phyloP scores from a whole-genome alignment of 495 filamentous ascomycete species.

The Tetracladium marchalianum region DNA sequence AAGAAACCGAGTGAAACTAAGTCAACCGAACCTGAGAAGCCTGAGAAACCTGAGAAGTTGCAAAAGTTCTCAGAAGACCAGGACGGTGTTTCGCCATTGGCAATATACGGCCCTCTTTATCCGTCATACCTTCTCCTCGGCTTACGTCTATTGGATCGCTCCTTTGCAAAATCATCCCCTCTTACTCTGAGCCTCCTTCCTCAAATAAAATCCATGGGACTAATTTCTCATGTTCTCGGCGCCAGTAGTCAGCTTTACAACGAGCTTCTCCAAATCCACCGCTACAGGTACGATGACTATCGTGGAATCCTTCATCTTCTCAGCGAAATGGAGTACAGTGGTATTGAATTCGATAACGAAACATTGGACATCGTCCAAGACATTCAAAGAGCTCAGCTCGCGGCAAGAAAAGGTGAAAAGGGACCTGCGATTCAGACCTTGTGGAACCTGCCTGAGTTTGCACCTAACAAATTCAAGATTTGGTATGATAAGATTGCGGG shows the following conservation, averaged over 20 bases:
- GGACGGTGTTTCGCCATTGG: constrained; percentile 4
- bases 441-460: constrained; percentile 16
- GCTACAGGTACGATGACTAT: constrained; percentile 53
- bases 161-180: constrained; percentile 47
- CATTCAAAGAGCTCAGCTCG: constrained; percentile 12
- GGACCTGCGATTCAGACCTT: constrained; percentile 9
- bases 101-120: constrained; percentile 55
- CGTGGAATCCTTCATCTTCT: constrained; percentile 50
- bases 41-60: constrained; percentile 3
- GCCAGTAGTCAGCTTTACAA: constrained; percentile 67
- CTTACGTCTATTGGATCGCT: constrained; percentile 49
- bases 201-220: constrained; percentile 59
- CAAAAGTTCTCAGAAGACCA: not conserved
- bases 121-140: constrained; percentile 53
- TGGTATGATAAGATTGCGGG: constrained; percentile 9
- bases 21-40: constrained; percentile 10
- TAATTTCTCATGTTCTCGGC: constrained; percentile 62
- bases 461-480: constrained; percentile 5
- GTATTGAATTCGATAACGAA: constrained; percentile 49
- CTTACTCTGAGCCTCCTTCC: constrained; percentile 56
- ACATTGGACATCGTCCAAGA: constrained; percentile 41
- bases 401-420: constrained; percentile 2
- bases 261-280: constrained; percentile 54
- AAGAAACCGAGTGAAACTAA: constrained; percentile 13
- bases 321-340: constrained; percentile 66